Evolutionary conservation across 352 stramenopile genomes (phyloP).

Genomic region (Phytophthora pini): DNA sequence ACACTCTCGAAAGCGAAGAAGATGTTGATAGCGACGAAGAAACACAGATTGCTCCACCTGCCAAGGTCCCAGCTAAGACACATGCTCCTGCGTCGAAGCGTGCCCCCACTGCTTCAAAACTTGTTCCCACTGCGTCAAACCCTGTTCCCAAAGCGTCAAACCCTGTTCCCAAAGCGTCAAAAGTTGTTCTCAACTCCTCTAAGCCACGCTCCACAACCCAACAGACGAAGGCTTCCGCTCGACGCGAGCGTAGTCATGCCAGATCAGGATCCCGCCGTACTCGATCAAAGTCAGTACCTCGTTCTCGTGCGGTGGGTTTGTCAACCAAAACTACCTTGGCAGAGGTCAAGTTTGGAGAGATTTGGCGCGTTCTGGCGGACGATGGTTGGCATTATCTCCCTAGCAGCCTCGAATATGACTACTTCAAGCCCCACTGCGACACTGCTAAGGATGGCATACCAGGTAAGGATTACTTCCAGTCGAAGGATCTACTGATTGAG

Average conservation of each 20-base stretch:
- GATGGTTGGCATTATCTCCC: conserved; percentile 61
- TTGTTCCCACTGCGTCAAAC: not conserved
- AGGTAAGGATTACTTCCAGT: conserved; percentile 64
- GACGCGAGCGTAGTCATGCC: conserved; percentile 6
- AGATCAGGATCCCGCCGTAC: conserved; percentile 21
- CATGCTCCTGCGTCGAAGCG: not conserved
- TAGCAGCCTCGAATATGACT: conserved; percentile 65
- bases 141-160: not conserved
- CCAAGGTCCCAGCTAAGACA: not conserved
- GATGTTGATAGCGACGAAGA: conserved; percentile 16
- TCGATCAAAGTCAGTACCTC: conserved; percentile 33
- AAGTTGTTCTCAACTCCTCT: no score
- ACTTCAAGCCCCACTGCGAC: conserved; percentile 67
- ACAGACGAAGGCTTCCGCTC: not conserved
- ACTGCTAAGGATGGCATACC: conserved; percentile 37
- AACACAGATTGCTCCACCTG: not conserved
- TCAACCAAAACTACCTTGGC: conserved; percentile 32
- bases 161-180: not conserved
- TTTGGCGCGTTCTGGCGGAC: conserved; percentile 57
- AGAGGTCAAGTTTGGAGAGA: conserved; percentile 68
- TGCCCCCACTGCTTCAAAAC: not conserved
- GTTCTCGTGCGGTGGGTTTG: conserved; percentile 6
- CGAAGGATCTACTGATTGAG: conserved; percentile 44
- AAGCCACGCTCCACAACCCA: not conserved
- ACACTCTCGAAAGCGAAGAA: conserved; percentile 14